Percentiles rank a stretch among this genome's conserved stretches.
These are phyloP conservation scores for Penicillium tannophilum DNA, from an alignment of 495 filamentous ascomycete species.

Conservation along the genomic window DNA sequence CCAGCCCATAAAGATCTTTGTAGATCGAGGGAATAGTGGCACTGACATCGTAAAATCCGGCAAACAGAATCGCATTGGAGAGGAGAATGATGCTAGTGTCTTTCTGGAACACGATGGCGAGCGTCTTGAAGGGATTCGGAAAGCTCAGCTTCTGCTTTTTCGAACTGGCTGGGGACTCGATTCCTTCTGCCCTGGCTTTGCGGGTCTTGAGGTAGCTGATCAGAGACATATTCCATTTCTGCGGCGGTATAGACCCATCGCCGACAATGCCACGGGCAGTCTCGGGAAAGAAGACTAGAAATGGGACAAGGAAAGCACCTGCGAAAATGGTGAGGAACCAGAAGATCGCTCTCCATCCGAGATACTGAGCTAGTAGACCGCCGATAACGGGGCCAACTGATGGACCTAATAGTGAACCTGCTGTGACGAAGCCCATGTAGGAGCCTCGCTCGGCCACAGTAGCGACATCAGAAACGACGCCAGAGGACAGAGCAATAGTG, in stretches of 20 bases:
- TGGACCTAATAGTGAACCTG: slow-evolving; percentile 45
- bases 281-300: slow-evolving; percentile 45
- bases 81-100: slow-evolving; percentile 48
- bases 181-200: slow-evolving; percentile 24
- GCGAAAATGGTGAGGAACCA: slow-evolving; percentile 72
- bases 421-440: slow-evolving; percentile 45
- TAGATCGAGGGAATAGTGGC: slow-evolving; percentile 49
- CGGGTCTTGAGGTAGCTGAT: slow-evolving; percentile 33
- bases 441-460: slow-evolving; percentile 45
- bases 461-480: slow-evolving; percentile 46
- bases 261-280: slow-evolving; percentile 51
- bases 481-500: slow-evolving; percentile 44
- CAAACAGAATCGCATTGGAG: slow-evolving; percentile 50
- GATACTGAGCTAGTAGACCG: slow-evolving; percentile 62
- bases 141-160: slow-evolving; percentile 54
- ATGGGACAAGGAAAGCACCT: slow-evolving; percentile 38
- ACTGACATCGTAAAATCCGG: slow-evolving; percentile 40
- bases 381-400: slow-evolving; percentile 66
- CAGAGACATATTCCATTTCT: slow-evolving; percentile 38
- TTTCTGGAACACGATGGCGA: slow-evolving; percentile 63
- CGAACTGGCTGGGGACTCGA: slow-evolving; percentile 13
- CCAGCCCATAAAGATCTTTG: slow-evolving; percentile 42
- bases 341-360: slow-evolving; percentile 73
- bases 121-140: slow-evolving; percentile 70
- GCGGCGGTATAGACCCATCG: slow-evolving; percentile 40